phyloP scores from a whole-genome alignment of 192 early-diverging fungal genomes.

The Dispira parvispora region DNA sequence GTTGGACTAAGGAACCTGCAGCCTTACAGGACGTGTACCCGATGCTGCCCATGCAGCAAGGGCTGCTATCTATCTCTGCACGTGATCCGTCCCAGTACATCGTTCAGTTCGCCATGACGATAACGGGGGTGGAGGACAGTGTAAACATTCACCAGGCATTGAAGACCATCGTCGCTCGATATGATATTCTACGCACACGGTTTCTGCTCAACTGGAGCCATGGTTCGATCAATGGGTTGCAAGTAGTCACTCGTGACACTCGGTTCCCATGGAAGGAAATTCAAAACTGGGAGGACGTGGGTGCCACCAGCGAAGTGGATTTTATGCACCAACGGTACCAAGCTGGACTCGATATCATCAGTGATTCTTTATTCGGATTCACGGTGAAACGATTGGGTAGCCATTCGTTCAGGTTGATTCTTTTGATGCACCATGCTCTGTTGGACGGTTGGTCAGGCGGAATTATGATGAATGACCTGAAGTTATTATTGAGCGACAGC shows the following conservation, averaged over 20 bases:
- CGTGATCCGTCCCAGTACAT: neutral
- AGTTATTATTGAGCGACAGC: neutral
- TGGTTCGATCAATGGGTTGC: neutral
- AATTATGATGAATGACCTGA: neutral
- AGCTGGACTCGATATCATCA: neutral
- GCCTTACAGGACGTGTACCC: neutral
- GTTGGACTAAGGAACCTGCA: neutral
- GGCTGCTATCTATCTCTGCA: neutral
- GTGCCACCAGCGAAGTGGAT: neutral
- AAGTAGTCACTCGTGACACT: neutral
- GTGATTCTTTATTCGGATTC: neutral
- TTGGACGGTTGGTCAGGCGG: conserved; percentile 1
- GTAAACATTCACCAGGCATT: neutral
- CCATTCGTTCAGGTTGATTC: neutral
- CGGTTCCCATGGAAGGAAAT: neutral
- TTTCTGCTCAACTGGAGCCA: neutral
- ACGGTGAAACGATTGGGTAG: neutral
- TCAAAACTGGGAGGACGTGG: neutral
- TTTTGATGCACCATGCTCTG: conserved; percentile 2
- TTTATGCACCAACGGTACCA: neutral
- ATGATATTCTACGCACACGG: neutral
- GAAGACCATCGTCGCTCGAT: neutral
- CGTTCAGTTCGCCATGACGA: neutral
- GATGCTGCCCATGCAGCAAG: neutral
- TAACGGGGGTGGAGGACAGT: neutral